Evolutionary conservation across 2,329 filamentous ascomycete species (phyloP), one percentile per base, ranked within the genome.

Genomic region (Ascochyta pisi): DNA sequence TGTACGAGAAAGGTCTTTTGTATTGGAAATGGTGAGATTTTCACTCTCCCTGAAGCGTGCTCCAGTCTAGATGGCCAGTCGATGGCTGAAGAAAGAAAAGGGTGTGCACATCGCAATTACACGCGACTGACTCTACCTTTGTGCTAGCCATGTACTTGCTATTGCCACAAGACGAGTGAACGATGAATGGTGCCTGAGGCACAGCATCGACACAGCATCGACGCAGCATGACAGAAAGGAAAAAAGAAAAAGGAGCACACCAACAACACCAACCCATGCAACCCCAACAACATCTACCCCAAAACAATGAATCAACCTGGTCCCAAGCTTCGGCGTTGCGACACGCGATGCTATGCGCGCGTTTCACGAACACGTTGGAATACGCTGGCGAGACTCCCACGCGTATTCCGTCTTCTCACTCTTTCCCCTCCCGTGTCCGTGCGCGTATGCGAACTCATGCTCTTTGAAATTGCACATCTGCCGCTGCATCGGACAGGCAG

Each of bases 91-190:
- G 16, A 2, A n/a, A 15, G 24, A 46, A 38, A 41, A 39, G 37
- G 13, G 10, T 50, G 6, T 56, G 53, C 47, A 56, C 47, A 56
- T 56, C 53, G 48, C 47, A 56, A 56, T 56, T 42, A 38, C 33
- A 38, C 27, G 12, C 49, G 27, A 41, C 40, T 43, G 40, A 43
- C 40, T 43, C 40, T 56, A 55, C 37, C 46, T 55, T 46, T 46
- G 40, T 40, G 34, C 46, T 50, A 41, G 44, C 45, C 39, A 26
- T 12, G 12, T 31, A 7, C 45, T 40, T 26, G 43, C n/a, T 24
- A 27, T 24, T 31, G 19, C 19, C 15, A 42, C 33, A n/a, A 39
- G 13, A 23, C 12, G 22, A 39, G 34, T 26, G 44, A 41, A 4
- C 47, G 45, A 41, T 1, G 31, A 41, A 43, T 13, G 33, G 40